These are phyloP conservation scores for Microdochium bolleyi DNA, from an alignment of 2,329 filamentous ascomycete species.

Conservation along the genomic window DNA sequence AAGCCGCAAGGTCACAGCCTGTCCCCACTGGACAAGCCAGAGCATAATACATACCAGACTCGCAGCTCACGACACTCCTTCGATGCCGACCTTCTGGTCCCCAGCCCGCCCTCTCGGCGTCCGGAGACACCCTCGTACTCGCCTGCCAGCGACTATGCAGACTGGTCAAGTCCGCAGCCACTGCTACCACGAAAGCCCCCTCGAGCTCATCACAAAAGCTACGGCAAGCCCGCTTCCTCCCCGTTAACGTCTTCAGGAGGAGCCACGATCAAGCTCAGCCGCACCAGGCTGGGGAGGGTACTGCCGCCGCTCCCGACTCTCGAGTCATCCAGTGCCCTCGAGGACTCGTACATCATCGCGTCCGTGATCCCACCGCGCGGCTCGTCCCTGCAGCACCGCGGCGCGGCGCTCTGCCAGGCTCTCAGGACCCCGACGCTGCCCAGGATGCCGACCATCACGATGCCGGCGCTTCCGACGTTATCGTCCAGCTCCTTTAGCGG, in stretches of 20 bases:
- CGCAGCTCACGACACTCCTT: neutral
- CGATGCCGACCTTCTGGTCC: neutral
- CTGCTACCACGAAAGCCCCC: neutral
- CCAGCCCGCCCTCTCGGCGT: neutral
- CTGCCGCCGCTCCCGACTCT: neutral
- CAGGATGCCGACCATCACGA: conserved; percentile 1
- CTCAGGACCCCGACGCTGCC: conserved; percentile 3
- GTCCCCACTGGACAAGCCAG: neutral
- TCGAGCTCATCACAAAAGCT: neutral
- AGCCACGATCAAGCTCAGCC: neutral
- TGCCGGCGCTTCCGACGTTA: neutral
- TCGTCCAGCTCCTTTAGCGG: neutral
- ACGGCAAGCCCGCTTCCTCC: neutral
- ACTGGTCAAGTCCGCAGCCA: neutral
- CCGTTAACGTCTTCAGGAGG: neutral
- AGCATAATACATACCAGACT: neutral
- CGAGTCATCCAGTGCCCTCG: neutral
- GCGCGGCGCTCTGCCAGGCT: conserved; percentile 4
- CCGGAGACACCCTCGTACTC: neutral
- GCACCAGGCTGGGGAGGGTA: neutral
- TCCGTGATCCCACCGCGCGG: conserved; percentile 11
- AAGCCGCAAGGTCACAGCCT: neutral
- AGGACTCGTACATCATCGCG: conserved; percentile 2
- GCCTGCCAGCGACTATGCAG: neutral
- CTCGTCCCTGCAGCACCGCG: conserved; percentile 9